Conservation (phyloP, 495 filamentous ascomycete species). For the Aspergillus asperescens region DNA sequence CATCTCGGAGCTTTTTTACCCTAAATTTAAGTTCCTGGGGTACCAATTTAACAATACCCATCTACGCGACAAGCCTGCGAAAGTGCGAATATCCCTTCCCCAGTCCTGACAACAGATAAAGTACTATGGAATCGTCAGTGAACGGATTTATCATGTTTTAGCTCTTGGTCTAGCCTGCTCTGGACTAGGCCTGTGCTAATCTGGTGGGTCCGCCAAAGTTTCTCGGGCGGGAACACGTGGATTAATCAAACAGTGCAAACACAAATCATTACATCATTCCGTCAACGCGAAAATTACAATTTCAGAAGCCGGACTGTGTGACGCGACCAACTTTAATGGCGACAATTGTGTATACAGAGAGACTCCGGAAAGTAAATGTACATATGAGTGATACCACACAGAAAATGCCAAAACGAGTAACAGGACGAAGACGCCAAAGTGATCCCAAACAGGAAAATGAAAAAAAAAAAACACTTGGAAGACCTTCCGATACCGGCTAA, state of each 20-base stretch:
- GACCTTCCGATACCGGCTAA: not conserved
- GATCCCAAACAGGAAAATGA: not conserved
- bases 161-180: conserved; percentile 21
- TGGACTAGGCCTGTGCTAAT: conserved; percentile 20
- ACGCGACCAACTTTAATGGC: too few relatives aligned
- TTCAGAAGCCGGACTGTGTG: too few relatives aligned
- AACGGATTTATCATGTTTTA: conserved; percentile 22
- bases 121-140: not conserved
- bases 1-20: too few relatives aligned
- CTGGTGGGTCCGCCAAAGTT: conserved; percentile 24
- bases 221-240: conserved; percentile 30
- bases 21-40: too few relatives aligned
- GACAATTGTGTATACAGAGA: not conserved
- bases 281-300: too few relatives aligned
- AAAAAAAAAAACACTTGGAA: not conserved
- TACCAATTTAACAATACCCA: too few relatives aligned
- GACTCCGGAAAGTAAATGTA: not conserved
- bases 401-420: not conserved
- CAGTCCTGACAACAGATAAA: not conserved
- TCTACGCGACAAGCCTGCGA: too few relatives aligned
- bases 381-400: not conserved
- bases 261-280: conserved; percentile 26
- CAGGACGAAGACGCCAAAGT: not conserved
- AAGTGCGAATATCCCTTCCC: not conserved
- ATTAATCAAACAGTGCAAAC: conserved; percentile 23